Conservation (phyloP, 2,329 filamentous ascomycete species). For the Fusarium nurragi region DNA sequence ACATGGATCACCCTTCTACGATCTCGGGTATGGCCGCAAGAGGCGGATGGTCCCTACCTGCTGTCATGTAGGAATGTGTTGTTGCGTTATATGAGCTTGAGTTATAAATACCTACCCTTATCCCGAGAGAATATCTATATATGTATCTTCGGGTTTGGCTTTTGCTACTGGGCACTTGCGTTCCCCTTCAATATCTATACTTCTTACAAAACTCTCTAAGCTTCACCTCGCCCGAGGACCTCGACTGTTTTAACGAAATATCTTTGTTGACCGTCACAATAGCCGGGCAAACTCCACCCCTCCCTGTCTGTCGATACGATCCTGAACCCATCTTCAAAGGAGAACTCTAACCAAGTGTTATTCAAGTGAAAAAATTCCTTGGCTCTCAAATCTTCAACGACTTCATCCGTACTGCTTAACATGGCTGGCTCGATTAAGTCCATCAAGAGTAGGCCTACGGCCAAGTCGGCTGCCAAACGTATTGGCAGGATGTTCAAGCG, state of each 20-base stretch:
- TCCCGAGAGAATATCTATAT: background rate
- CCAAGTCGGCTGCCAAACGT: constrained; percentile 35
- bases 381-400: background rate
- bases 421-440: constrained; percentile 35
- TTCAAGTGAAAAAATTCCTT: background rate
- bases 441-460: constrained; percentile 23
- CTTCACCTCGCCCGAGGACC: too few relatives aligned
- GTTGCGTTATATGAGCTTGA: background rate
- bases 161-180: background rate
- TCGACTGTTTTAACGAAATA: background rate
- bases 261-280: background rate
- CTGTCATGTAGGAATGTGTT: background rate
- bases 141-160: background rate
- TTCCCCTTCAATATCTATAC: background rate
- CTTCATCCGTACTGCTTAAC: background rate
- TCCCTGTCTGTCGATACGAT: constrained; percentile 10
- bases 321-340: background rate
- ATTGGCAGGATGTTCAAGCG: constrained; percentile 36
- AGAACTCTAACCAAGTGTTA: background rate
- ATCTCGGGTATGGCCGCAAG: constrained; percentile 22
- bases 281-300: background rate
- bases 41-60: constrained; percentile 8
- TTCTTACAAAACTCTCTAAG: background rate
- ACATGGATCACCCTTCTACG: constrained; percentile 37
- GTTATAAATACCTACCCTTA: constrained; percentile 27